A percentile compares a stretch with the other conserved stretches of the same genome.
These are phyloP conservation scores for Orbilia javanica DNA, from an alignment of 2,329 filamentous ascomycete species.

Conservation along the genomic window DNA sequence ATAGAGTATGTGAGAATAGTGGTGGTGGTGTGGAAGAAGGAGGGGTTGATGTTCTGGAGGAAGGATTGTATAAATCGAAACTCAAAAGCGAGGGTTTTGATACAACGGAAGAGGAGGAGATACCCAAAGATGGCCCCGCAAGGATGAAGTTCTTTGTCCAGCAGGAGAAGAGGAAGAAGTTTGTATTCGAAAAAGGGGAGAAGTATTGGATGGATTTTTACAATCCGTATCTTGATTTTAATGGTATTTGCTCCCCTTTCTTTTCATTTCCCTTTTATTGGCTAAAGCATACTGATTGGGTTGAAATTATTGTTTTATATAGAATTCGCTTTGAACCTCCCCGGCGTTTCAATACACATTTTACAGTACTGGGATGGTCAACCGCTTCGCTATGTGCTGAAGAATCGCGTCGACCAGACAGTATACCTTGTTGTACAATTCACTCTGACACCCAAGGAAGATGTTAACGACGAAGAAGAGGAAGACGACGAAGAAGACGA, in stretches of 20 bases:
- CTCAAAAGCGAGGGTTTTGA: conserved; percentile 61
- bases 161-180: conserved; percentile 70
- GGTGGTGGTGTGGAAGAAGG: no score
- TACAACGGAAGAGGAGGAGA: conserved; percentile 61
- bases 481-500: conserved; percentile 20
- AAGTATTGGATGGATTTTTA: conserved; percentile 80
- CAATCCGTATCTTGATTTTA: conserved; percentile 93
- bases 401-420: conserved; percentile 79
- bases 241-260: conserved; percentile 67
- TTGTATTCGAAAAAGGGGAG: conserved; percentile 74
- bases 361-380: conserved; percentile 86
- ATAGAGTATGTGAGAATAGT: conserved; percentile 63
- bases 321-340: conserved; percentile 78
- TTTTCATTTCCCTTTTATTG: conserved; percentile 9
- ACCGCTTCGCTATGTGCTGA: conserved; percentile 85
- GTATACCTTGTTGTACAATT: conserved; percentile 86
- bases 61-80: conserved; percentile 66
- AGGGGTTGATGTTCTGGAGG: conserved; percentile 60
- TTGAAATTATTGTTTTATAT: conserved; percentile 52
- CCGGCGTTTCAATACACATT: conserved; percentile 79
- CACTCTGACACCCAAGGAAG: conserved; percentile 78
- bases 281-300: not conserved
- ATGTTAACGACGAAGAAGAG: conserved; percentile 65
- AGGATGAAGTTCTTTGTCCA: conserved; percentile 74
- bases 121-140: not conserved